A percentile compares a stretch with the other conserved stretches of the same genome.
Conservation (phyloP, 2,329 filamentous ascomycete species). For the Aaosphaeria pasadenensis region DNA sequence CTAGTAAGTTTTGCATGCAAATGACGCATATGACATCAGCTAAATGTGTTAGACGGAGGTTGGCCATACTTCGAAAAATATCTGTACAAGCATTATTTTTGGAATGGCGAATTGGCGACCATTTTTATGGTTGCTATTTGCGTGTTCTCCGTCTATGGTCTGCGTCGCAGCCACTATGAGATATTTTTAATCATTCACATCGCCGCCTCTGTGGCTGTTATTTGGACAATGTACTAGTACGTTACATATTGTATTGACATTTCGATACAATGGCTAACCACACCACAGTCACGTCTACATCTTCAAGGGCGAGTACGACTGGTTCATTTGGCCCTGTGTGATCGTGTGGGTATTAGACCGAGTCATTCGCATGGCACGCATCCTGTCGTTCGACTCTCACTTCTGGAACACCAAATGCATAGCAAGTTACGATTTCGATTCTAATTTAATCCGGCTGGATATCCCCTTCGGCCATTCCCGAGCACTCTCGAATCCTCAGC, state of each 20-base stretch:
- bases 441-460: slow-evolving; percentile 49
- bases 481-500: slow-evolving; percentile 30
- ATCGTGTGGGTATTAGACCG: slow-evolving; percentile 53
- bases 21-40: background rate
- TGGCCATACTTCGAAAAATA: slow-evolving; percentile 36
- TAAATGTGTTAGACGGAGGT: slow-evolving; percentile 18
- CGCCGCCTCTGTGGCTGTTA: slow-evolving; percentile 38
- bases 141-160: slow-evolving; percentile 49
- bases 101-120: slow-evolving; percentile 46
- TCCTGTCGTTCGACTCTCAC: slow-evolving; percentile 44
- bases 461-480: slow-evolving; percentile 33
- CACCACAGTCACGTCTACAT: slow-evolving; percentile 50
- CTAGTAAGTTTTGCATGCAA: slow-evolving; percentile 11
- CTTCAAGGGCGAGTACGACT: slow-evolving; percentile 49
- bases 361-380: slow-evolving; percentile 43
- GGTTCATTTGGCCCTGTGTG: slow-evolving; percentile 50
- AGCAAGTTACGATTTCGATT: slow-evolving; percentile 43
- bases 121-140: slow-evolving; percentile 46
- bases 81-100: slow-evolving; percentile 49
- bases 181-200: slow-evolving; percentile 45
- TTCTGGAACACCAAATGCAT: slow-evolving; percentile 35
- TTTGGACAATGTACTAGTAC: slow-evolving; percentile 53
- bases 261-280: too few relatives aligned
- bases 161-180: slow-evolving; percentile 50
- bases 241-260: slow-evolving; percentile 14